Conservation (phyloP, 169 alveolate genomes). For the Amoebophrya sp. region DNA sequence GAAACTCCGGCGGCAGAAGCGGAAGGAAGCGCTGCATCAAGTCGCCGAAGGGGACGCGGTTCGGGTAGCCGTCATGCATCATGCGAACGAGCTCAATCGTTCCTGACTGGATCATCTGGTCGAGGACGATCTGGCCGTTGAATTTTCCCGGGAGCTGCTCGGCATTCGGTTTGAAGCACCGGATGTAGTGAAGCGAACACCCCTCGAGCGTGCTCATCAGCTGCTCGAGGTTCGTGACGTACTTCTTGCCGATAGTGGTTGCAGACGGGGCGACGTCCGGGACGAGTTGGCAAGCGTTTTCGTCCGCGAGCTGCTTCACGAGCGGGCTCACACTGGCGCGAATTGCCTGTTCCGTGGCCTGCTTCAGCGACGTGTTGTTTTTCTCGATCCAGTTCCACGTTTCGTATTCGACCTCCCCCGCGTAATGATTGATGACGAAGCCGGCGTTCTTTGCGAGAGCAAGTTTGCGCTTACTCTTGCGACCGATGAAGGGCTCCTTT, state of each 20-base stretch:
- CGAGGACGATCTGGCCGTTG: not conserved
- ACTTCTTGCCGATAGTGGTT: not conserved
- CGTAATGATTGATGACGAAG: not conserved
- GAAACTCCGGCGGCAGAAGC: not conserved
- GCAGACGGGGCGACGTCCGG: not conserved
- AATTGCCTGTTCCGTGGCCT: not conserved
- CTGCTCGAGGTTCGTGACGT: not conserved
- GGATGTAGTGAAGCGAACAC: not conserved
- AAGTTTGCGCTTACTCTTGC: not conserved
- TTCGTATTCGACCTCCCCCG: not conserved
- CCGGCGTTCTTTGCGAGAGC: not conserved
- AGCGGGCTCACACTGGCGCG: not conserved
- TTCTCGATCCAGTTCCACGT: not conserved
- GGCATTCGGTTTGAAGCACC: not conserved
- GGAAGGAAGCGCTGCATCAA: not conserved
- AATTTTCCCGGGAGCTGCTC: not conserved
- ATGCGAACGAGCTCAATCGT: not conserved
- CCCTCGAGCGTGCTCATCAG: not conserved
- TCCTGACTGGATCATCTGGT: not conserved
- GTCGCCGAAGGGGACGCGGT: not conserved
- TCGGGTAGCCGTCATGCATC: not conserved
- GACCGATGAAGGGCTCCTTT: not conserved
- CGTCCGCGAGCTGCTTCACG: not conserved
- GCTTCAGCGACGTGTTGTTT: not conserved
- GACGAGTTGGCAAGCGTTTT: not conserved